Evolutionary conservation across 495 filamentous ascomycete genomes (phyloP), one percentile per base, ranked within the genome.

Genomic region (Neurospora africana): DNA sequence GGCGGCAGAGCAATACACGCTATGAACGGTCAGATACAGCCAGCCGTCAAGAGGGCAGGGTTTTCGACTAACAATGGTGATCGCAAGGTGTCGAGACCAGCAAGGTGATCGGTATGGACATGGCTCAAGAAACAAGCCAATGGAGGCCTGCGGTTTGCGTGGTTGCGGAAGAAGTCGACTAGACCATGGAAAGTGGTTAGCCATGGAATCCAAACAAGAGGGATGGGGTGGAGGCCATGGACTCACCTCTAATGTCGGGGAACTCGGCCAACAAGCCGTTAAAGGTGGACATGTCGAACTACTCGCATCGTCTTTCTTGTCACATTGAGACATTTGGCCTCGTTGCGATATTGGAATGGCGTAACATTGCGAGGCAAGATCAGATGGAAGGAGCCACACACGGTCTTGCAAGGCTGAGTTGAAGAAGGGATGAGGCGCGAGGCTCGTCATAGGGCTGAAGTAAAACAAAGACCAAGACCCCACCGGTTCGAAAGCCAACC

Each of bases 71-170:
- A 87, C 85, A 96, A 97, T 0, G 92, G 91, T 33, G 91, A 85
- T 40, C 87, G 87, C 68, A 91, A 85, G 68, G 84, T 89, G 77
- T 97, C 95, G 36, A 98, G 86, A 1, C 95, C 95, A 71, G 86
- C 87, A 8, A 97, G 86, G 80, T 98, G 94, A 74, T 98, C 94
- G 71, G 91, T 96, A 78, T 98, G 95, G 13, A 97, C 90, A 87
- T 98, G 95, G 77, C 91, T 95, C 44, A 98, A 85, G 78, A 98
- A 97, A 78, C 92, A 97, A 19, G 92, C 94, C 58, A 96, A 78
- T 2, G 94, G 92, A 37, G 91, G 85, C 36, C 80, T 84, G 21
- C 79, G 80, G 1, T 83, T 85, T 23, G 83, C 84, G 27, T 82
- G 82, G 21, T 82, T 82, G 19, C 94, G 89, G 77, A 97, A 98